Conservation (phyloP, 1,284 basidiomycete species). For the Fistulinella cinereoalba region DNA sequence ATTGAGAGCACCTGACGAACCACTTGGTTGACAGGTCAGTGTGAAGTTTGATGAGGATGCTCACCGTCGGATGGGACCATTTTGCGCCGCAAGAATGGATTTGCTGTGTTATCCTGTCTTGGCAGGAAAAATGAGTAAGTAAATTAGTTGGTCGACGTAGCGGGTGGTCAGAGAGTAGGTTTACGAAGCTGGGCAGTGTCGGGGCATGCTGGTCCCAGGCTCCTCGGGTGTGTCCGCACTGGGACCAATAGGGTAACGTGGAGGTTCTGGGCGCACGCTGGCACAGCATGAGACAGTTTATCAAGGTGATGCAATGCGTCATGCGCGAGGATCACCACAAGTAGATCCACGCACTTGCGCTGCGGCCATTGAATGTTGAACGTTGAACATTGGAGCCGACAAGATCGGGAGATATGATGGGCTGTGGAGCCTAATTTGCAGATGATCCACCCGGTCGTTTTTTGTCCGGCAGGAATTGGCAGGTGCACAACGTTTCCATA, state of each 20-base stretch:
- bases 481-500: no score
- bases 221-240: no score
- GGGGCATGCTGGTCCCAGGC: no score
- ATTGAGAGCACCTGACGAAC: conserved; percentile 14
- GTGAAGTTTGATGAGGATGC: conserved; percentile 1
- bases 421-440: background rate
- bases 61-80: conserved; percentile 23
- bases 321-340: conserved; percentile 12
- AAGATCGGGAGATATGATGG: conserved; percentile 1
- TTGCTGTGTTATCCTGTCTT: no score
- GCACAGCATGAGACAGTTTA: conserved; percentile 13
- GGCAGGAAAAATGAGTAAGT: no score
- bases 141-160: no score
- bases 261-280: conserved; percentile 1
- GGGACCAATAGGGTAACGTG: conserved; percentile 5
- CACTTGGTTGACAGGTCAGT: background rate
- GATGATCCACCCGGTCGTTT: no score
- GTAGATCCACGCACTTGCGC: conserved; percentile 8
- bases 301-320: conserved; percentile 10
- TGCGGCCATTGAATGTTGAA: conserved; percentile 1
- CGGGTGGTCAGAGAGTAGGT: conserved; percentile 7
- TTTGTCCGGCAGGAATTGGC: no score
- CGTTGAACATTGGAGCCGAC: background rate
- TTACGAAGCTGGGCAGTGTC: no score
- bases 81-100: no score